These are phyloP conservation scores for Suillus clintonianus DNA, from an alignment of 768 basidiomycete species.

Conservation along the genomic window DNA sequence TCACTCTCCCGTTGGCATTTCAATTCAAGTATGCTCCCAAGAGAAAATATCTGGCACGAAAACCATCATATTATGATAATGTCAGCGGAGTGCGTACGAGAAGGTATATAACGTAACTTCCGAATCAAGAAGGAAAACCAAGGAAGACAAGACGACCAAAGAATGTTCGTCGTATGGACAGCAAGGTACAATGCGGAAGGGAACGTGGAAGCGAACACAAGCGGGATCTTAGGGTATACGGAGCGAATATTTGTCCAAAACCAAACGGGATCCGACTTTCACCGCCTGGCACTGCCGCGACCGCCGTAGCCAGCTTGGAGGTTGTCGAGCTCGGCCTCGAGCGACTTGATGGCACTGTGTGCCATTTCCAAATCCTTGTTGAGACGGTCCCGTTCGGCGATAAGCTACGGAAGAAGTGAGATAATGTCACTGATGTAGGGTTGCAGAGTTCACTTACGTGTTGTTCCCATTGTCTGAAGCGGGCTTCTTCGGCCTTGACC, in stretches of 20 bases:
- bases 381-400: slow-evolving; percentile 96
- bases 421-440: background rate
- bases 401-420: slow-evolving; percentile 61
- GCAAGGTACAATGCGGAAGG: slow-evolving; percentile 2
- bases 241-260: background rate
- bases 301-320: slow-evolving; percentile 87
- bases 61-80: background rate
- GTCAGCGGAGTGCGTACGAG: slow-evolving; percentile 10
- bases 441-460: slow-evolving; percentile 59
- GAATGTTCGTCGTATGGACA: slow-evolving; percentile 20
- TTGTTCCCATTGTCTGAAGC: slow-evolving; percentile 99
- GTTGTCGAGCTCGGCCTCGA: slow-evolving; percentile 89
- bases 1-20: background rate
- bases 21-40: background rate
- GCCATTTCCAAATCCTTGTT: slow-evolving; percentile 98
- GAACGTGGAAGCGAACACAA: slow-evolving; percentile 18
- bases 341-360: slow-evolving; percentile 86
- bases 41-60: background rate
- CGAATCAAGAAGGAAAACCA: slow-evolving; percentile 14
- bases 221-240: slow-evolving; percentile 27
- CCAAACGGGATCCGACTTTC: slow-evolving; percentile 4
- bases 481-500: slow-evolving; percentile 96
- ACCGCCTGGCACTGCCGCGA: slow-evolving; percentile 50
- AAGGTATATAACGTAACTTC: slow-evolving; percentile 15
- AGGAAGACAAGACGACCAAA: slow-evolving; percentile 17